Conservation (phyloP, 495 filamentous ascomycete species). For the Penicillium simplicissimum region DNA sequence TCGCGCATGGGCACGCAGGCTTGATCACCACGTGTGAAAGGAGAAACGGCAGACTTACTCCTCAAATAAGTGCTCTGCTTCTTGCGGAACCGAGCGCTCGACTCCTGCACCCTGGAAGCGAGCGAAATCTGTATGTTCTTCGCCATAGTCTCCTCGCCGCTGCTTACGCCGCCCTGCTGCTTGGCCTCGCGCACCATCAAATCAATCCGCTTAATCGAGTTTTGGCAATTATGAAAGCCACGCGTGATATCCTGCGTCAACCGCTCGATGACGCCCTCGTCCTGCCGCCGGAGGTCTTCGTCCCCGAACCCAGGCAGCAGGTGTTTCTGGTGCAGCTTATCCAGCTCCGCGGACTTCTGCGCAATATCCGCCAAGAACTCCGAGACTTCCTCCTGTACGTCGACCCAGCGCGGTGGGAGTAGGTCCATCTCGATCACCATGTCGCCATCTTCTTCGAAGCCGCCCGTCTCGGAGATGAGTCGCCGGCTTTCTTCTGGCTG, state of each 20-base stretch:
- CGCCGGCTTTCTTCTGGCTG: constrained; percentile 79
- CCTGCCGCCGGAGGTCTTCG: constrained; percentile 76
- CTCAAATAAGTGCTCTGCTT: constrained; percentile 96
- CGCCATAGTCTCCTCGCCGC: constrained; percentile 89
- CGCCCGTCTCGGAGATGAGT: constrained; percentile 72
- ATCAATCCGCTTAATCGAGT: constrained; percentile 82
- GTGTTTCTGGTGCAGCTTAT: constrained; percentile 95
- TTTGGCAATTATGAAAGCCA: constrained; percentile 86
- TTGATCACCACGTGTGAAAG: not conserved
- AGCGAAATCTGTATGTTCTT: constrained; percentile 92
- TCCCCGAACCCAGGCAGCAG: constrained; percentile 96
- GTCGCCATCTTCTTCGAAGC: constrained; percentile 85
- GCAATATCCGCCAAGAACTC: constrained; percentile 80
- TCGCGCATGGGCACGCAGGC: not conserved
- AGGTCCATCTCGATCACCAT: constrained; percentile 98
- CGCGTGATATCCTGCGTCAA: constrained; percentile 87
- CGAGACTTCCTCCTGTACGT: constrained; percentile 90
- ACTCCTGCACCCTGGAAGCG: constrained; percentile 84
- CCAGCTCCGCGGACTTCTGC: constrained; percentile 76
- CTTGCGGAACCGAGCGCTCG: constrained; percentile 89
- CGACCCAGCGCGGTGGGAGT: constrained; percentile 91
- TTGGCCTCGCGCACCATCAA: constrained; percentile 76
- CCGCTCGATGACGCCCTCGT: constrained; percentile 86
- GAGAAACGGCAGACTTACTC: constrained; percentile 54
- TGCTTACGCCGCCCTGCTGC: constrained; percentile 65